These are phyloP conservation scores for Massarina eburnea DNA, from an alignment of 2,329 filamentous ascomycete species.

Conservation along the genomic window DNA sequence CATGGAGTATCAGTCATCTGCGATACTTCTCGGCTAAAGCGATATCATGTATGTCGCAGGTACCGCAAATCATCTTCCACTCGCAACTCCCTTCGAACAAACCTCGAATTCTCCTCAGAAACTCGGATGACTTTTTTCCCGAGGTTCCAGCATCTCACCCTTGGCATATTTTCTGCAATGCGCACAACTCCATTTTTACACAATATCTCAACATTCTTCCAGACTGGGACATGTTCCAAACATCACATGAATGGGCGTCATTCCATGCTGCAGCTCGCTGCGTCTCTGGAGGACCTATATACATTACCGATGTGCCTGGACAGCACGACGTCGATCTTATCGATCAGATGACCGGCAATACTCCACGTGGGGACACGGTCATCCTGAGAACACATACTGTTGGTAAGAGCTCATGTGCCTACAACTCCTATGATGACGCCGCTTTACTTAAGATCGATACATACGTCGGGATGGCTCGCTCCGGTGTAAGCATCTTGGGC, in stretches of 20 bases:
- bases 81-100: conserved; percentile 77
- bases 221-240: conserved; percentile 79
- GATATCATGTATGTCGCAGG: conserved; percentile 94
- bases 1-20: conserved; percentile 77
- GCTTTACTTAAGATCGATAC: conserved; percentile 75
- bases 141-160: conserved; percentile 77
- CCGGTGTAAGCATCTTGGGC: conserved; percentile 75
- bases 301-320: conserved; percentile 88
- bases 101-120: conserved; percentile 74
- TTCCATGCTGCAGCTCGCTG: conserved; percentile 92
- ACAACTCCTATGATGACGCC: conserved; percentile 73
- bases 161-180: conserved; percentile 96
- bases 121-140: conserved; percentile 92
- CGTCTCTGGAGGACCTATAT: conserved; percentile 87
- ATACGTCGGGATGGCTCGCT: conserved; percentile 69
- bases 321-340: conserved; percentile 77
- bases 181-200: conserved; percentile 81
- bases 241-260: conserved; percentile 67
- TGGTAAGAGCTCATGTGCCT: conserved; percentile 72
- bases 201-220: conserved; percentile 84
- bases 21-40: conserved; percentile 75
- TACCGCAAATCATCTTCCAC: conserved; percentile 83
- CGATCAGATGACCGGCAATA: conserved; percentile 76
- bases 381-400: conserved; percentile 77
- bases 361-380: conserved; percentile 70